Conservation (phyloP, 768 basidiomycete species). For the Hysterangium stoloniferum region DNA sequence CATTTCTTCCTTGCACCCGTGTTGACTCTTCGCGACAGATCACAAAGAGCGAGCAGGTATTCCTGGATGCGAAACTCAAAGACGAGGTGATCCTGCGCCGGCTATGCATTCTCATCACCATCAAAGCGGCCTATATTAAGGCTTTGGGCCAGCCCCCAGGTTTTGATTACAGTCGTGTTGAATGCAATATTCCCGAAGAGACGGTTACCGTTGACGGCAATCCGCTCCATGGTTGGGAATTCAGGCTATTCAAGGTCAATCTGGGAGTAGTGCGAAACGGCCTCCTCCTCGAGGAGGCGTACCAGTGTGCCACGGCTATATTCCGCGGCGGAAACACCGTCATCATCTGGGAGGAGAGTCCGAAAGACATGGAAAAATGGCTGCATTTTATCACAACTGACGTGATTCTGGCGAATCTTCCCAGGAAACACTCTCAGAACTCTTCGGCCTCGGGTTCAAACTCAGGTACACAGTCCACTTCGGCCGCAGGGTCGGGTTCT, state of each 20-base stretch:
- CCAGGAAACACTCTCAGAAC: too few species aligned
- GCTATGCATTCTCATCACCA: constrained; percentile 66
- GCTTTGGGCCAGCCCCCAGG: constrained; percentile 77
- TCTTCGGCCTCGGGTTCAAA: too few species aligned
- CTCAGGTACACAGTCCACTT: too few species aligned
- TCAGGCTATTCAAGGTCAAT: constrained; percentile 68
- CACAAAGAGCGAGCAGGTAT: constrained; percentile 43
- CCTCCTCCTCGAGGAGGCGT: constrained; percentile 52
- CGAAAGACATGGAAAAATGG: constrained; percentile 66
- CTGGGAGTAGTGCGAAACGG: constrained; percentile 59
- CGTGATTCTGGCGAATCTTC: constrained; percentile 46
- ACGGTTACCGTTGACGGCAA: constrained; percentile 60
- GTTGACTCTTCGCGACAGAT: constrained; percentile 35
- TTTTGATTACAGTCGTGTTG: constrained; percentile 75
- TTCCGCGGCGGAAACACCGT: constrained; percentile 58
- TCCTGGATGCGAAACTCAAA: constrained; percentile 41
- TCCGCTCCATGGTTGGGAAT: constrained; percentile 76
- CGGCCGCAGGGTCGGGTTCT: too few species aligned
- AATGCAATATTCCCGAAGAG: constrained; percentile 65
- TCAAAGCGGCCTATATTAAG: constrained; percentile 77
- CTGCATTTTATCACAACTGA: constrained; percentile 81
- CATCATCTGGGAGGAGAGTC: constrained; percentile 65
- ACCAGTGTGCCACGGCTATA: constrained; percentile 73
- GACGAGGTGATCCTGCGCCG: constrained; percentile 67
- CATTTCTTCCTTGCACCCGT: constrained; percentile 7